Evolutionary conservation across 768 basidiomycete species (phyloP).

Genomic region (Cystofilobasidium capitatum): DNA sequence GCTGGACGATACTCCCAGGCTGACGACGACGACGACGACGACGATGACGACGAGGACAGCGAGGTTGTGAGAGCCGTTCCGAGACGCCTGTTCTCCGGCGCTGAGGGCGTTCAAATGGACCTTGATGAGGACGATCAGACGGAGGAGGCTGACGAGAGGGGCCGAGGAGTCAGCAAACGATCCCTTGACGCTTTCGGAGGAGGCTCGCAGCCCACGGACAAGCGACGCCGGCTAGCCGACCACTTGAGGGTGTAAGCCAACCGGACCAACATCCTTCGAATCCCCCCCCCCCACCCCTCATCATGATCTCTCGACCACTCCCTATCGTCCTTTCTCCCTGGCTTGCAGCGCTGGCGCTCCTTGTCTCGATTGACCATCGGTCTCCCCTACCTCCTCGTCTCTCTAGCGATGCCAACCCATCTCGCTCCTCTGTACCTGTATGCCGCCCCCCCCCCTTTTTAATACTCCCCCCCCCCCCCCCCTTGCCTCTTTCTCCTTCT

Average conservation of each 20-base stretch:
- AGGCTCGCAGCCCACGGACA: neutral
- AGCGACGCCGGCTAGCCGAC: no score
- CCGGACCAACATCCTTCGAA: neutral
- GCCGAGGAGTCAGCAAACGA: neutral
- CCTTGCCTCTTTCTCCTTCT: neutral
- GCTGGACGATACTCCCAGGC: neutral
- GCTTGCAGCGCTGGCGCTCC: neutral
- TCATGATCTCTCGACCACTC: neutral
- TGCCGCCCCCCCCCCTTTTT: neutral
- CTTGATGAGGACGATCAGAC: neutral
- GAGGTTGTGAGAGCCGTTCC: slow-evolving; percentile 1
- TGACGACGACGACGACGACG: slow-evolving; percentile 18
- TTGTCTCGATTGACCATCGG: no score
- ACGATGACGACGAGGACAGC: neutral
- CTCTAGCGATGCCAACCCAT: neutral
- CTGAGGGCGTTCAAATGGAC: neutral
- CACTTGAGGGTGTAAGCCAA: no score
- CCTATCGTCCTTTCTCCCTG: neutral
- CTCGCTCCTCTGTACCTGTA: neutral
- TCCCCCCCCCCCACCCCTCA: no score
- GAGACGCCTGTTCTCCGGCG: neutral
- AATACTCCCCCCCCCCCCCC: no score
- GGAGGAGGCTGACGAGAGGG: neutral
- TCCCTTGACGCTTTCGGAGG: neutral
- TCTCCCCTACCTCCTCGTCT: neutral